Evolutionary conservation across 2,329 filamentous ascomycete genomes (phyloP), one percentile per base, ranked within the genome.

Genomic region (Sclerotinia trifoliorum): DNA sequence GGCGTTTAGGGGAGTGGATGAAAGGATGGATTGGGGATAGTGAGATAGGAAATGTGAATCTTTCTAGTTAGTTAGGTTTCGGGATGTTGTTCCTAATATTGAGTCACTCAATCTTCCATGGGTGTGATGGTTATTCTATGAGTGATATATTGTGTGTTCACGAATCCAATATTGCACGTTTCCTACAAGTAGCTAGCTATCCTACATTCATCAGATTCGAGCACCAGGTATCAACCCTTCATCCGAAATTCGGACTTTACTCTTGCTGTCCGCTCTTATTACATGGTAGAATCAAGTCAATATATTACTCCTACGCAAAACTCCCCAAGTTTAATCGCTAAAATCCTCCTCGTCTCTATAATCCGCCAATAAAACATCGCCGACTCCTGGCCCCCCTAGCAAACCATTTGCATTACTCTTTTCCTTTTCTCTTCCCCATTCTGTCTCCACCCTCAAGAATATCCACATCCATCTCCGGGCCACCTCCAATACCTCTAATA

Each of bases 381-480:
- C 89, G 77, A 85, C 74, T 76, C 84, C 77, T 78, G 88, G 72
- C 78, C 88, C 71, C 79, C 86, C 79, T 79, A 83, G 68, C 49
- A 73, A 69, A 35, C 70, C 68, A 62, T 70, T 66, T 42, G 69
- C 71, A 13, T 52, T 35, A 19, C 80, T 81, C 72, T 80, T 84
- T 17, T 67, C 65, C 56, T 63, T 63, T 39, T 63, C 60, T 80
- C 88, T 83, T 79, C 92, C 86, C 91, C 91, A 97, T 81, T 99
- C 95, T 29, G 93, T 94, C 83, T 99, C 95, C 52, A 96, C 89
- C 13, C 95, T 87, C 80, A 98, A 92, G 80, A 97, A 98, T 68
- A 97, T 93, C 95, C 95, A 99, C 70, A 98, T 85, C 93, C 94
- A 98, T 68, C 95, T 85, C 60, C 95, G 86, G 57, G 92, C 84